These are phyloP conservation scores for Sporisorium sorghi DNA, from an alignment of 1,284 basidiomycete species.

Conservation along the genomic window DNA sequence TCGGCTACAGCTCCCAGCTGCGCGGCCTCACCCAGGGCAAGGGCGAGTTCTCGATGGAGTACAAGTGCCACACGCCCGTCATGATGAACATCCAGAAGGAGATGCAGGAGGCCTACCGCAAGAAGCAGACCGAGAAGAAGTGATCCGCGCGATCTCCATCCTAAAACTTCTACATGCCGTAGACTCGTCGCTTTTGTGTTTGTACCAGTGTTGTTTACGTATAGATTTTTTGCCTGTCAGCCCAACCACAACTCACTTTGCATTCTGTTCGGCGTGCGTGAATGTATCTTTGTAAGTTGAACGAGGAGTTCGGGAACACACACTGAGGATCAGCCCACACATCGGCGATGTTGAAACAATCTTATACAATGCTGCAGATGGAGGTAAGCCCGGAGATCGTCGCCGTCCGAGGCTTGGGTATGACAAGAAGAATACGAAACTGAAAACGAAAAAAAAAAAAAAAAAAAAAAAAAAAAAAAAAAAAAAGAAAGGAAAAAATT, in stretches of 20 bases:
- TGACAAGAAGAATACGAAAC: not conserved
- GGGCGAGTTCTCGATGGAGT: constrained; percentile 82
- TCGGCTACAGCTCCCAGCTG: constrained; percentile 78
- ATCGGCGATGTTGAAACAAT: not conserved
- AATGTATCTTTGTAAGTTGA: not conserved
- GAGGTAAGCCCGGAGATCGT: not conserved
- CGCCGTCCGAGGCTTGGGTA: constrained; percentile 10
- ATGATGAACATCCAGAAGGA: constrained; percentile 87
- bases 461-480: too few species aligned
- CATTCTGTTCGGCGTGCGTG: not conserved
- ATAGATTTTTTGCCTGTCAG: constrained; percentile 15
- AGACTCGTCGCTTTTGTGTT: not conserved
- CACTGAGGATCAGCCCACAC: too few species aligned
- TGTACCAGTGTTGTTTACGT: constrained; percentile 16
- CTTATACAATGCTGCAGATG: not conserved
- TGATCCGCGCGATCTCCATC: too few species aligned
- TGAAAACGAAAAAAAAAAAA: too few species aligned
- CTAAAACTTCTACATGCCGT: too few species aligned
- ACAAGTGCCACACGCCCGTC: constrained; percentile 84
- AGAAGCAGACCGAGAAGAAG: constrained; percentile 58
- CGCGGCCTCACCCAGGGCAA: constrained; percentile 86
- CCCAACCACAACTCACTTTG: constrained; percentile 34
- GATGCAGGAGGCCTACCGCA: constrained; percentile 74
- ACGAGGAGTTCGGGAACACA: not conserved
- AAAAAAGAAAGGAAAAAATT: too few species aligned